phyloP scores from a whole-genome alignment of 108 stramenopile species.

The Epipyxis sp. region DNA sequence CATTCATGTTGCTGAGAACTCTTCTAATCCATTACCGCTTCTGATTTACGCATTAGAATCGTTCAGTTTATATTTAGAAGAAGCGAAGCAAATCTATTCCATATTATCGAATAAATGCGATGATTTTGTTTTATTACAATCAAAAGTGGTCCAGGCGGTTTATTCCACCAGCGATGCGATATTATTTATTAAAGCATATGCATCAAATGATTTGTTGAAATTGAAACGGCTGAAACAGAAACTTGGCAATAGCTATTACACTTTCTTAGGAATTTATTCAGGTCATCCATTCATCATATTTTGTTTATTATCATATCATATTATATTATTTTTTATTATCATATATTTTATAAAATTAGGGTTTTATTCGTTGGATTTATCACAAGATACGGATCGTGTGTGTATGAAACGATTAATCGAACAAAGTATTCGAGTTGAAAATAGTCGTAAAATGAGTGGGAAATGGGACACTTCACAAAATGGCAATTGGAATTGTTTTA shows the following conservation, averaged over 20 bases:
- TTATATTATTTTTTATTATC: too few relatives aligned
- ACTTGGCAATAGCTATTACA: not conserved
- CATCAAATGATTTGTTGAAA: not conserved
- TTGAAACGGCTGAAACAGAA: not conserved
- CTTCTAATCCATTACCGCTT: not conserved
- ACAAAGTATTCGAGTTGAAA: not conserved
- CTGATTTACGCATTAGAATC: not conserved
- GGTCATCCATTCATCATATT: too few relatives aligned
- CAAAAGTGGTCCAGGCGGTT: not conserved
- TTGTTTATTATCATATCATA: too few relatives aligned
- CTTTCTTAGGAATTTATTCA: not conserved
- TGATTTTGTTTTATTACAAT: not conserved
- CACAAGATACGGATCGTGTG: not conserved
- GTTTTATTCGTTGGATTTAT: slow-evolving; percentile 14
- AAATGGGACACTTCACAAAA: slow-evolving; percentile 8
- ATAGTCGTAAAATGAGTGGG: not conserved
- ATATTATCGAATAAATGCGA: not conserved
- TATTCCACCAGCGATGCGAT: not conserved
- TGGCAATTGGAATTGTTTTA: slow-evolving; percentile 10
- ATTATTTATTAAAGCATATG: not conserved
- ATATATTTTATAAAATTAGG: too few relatives aligned
- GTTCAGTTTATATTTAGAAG: not conserved
- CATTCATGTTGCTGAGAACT: not conserved
- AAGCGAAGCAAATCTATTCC: not conserved
- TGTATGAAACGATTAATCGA: slow-evolving; percentile 15